phyloP scores from a whole-genome alignment of 306 rosid genomes.

The Corylus avellana region DNA sequence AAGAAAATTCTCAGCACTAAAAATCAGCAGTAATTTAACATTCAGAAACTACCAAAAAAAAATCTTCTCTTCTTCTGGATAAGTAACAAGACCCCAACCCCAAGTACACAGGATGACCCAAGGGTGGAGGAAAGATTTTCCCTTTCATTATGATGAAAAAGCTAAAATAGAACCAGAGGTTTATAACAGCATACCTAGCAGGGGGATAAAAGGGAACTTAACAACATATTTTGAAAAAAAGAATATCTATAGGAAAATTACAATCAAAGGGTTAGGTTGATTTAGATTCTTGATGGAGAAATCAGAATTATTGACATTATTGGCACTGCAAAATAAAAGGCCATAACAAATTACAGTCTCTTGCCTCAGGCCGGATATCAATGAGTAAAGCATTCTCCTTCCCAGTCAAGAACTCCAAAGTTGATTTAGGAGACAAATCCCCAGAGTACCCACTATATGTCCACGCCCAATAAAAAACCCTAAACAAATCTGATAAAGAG shows the following conservation, averaged over 20 bases:
- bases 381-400: slow-evolving; percentile 67
- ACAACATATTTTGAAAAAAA: background rate
- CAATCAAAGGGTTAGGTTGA: slow-evolving; percentile 24
- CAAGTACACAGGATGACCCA: background rate
- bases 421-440: slow-evolving; percentile 75
- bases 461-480: slow-evolving; percentile 79
- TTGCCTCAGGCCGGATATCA: slow-evolving; percentile 88
- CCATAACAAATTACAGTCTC: slow-evolving; percentile 44
- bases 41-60: slow-evolving; percentile 12
- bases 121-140: background rate
- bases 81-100: too few species aligned
- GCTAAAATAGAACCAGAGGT: slow-evolving; percentile 12
- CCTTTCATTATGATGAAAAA: background rate
- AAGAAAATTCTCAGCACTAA: slow-evolving; percentile 19
- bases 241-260: background rate
- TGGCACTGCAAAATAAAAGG: slow-evolving; percentile 30
- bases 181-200: background rate
- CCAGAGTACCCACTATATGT: slow-evolving; percentile 87
- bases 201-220: background rate
- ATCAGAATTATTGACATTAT: slow-evolving; percentile 21
- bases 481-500: slow-evolving; percentile 79
- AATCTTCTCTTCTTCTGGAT: background rate
- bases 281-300: background rate
- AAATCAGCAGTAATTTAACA: slow-evolving; percentile 25
- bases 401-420: slow-evolving; percentile 73